A percentile compares a stretch with the other conserved stretches of the same genome.
Conservation (phyloP, 257 asterid species). For the Cordia subcordata region DNA sequence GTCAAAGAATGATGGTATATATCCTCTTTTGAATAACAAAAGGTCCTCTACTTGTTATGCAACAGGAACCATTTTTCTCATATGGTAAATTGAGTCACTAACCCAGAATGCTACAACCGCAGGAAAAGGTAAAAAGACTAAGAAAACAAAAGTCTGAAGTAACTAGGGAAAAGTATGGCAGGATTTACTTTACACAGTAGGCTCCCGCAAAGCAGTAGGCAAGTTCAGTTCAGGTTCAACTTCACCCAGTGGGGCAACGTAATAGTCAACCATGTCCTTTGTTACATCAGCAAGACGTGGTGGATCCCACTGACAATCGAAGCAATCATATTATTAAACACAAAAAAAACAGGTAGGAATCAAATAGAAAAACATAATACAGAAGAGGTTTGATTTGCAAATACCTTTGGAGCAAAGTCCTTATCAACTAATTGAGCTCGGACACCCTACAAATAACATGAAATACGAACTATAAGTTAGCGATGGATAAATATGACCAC, state of each 20-base stretch:
- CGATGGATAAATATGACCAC: not conserved
- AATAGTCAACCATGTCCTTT: constrained; percentile 63
- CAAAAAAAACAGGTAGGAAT: not conserved
- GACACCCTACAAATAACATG: constrained; percentile 52
- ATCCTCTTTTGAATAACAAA: no score
- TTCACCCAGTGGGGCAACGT: constrained; percentile 55
- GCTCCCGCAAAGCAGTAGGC: constrained; percentile 81
- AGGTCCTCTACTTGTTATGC: not conserved
- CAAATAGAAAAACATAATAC: not conserved
- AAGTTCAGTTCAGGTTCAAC: constrained; percentile 67
- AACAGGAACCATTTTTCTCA: no score
- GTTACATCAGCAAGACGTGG: constrained; percentile 66
- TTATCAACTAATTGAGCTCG: constrained; percentile 92
- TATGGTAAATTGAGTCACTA: no score
- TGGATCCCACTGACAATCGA: constrained; percentile 66
- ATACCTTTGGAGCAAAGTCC: constrained; percentile 95
- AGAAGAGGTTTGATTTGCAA: not conserved
- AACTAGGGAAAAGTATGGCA: not conserved
- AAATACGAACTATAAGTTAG: not conserved
- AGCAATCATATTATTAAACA: not conserved
- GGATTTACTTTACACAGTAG: constrained; percentile 46
- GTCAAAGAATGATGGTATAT: no score
- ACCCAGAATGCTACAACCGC: not conserved
- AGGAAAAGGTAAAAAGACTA: not conserved
- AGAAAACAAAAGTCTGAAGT: not conserved